A percentile compares a stretch with the other conserved stretches of the same genome.
These are phyloP conservation scores for Colletotrichum sp. DNA, from an alignment of 2,329 filamentous ascomycete genomes.

Conservation along the genomic window DNA sequence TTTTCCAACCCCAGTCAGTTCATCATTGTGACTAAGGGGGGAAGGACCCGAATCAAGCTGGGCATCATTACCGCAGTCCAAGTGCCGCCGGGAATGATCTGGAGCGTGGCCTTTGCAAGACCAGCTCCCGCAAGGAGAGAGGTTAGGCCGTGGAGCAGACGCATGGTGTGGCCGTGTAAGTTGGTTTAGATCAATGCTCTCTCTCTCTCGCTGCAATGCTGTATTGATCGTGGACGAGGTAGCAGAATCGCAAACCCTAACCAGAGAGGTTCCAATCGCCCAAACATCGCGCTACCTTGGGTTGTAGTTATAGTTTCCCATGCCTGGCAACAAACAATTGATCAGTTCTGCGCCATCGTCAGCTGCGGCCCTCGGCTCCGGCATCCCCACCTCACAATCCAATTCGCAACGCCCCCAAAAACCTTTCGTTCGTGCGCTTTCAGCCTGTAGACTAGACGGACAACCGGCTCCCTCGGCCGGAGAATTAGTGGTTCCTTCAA, in stretches of 20 bases:
- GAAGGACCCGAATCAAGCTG: background rate
- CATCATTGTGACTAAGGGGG: background rate
- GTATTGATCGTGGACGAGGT: background rate
- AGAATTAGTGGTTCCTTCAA: constrained; percentile 10
- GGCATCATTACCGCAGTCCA: constrained; percentile 45
- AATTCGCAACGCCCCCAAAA: background rate
- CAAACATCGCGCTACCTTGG: background rate
- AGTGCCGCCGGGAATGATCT: constrained; percentile 48
- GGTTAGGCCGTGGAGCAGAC: background rate
- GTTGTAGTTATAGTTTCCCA: background rate
- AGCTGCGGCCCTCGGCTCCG: background rate
- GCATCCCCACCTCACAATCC: constrained; percentile 3
- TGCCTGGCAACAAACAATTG: background rate
- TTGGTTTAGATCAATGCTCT: background rate
- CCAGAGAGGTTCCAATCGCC: background rate
- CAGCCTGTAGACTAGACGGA: background rate
- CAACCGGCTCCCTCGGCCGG: background rate
- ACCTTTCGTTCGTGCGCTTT: background rate
- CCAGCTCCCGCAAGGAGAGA: background rate
- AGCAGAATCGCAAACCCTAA: background rate
- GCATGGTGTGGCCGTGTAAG: background rate
- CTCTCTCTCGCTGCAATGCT: background rate
- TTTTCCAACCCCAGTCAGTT: background rate
- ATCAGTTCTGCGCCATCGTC: background rate
- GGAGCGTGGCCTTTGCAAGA: constrained; percentile 26